These are phyloP conservation scores for Alternaria sp. DNA, from an alignment of 2,329 filamentous ascomycete species.

Conservation along the genomic window DNA sequence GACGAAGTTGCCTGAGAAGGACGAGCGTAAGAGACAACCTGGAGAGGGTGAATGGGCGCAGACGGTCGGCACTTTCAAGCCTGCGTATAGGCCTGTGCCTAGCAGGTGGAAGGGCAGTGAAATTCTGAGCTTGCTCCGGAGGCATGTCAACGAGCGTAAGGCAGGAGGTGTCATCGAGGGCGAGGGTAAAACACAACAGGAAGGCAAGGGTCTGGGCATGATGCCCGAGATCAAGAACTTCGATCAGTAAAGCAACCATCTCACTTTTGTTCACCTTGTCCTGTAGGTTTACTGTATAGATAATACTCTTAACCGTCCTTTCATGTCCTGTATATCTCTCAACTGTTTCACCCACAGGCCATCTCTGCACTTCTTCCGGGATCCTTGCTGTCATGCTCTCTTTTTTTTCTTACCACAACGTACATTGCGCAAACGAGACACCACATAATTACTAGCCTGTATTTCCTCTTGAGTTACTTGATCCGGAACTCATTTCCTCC, in stretches of 20 bases:
- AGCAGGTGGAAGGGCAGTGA: slow-evolving; percentile 83
- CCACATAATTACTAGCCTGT: not conserved
- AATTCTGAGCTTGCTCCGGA: slow-evolving; percentile 76
- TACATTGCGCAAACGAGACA: not conserved
- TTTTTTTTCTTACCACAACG: too few relatives aligned
- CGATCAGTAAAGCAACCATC: slow-evolving; percentile 42
- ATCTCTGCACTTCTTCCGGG: not conserved
- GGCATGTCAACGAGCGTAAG: slow-evolving; percentile 78
- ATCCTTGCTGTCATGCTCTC: not conserved
- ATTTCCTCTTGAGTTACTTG: not conserved
- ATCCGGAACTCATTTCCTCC: slow-evolving; percentile 5
- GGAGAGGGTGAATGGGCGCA: slow-evolving; percentile 90
- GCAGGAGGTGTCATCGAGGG: slow-evolving; percentile 63
- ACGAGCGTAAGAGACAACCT: slow-evolving; percentile 60
- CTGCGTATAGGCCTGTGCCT: slow-evolving; percentile 90
- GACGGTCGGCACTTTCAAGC: slow-evolving; percentile 92
- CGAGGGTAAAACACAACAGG: slow-evolving; percentile 43
- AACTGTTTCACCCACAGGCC: not conserved
- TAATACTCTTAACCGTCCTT: not conserved
- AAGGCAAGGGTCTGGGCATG: slow-evolving; percentile 55
- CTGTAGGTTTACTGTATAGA: slow-evolving; percentile 13
- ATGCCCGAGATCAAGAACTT: slow-evolving; percentile 62
- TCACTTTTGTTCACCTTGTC: not conserved
- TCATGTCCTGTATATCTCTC: not conserved
- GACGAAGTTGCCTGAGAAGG: slow-evolving; percentile 54